Percentiles rank a stretch among this genome's conserved stretches.
Conservation (phyloP, 495 filamentous ascomycete species). For the Durotheca rogersii region DNA sequence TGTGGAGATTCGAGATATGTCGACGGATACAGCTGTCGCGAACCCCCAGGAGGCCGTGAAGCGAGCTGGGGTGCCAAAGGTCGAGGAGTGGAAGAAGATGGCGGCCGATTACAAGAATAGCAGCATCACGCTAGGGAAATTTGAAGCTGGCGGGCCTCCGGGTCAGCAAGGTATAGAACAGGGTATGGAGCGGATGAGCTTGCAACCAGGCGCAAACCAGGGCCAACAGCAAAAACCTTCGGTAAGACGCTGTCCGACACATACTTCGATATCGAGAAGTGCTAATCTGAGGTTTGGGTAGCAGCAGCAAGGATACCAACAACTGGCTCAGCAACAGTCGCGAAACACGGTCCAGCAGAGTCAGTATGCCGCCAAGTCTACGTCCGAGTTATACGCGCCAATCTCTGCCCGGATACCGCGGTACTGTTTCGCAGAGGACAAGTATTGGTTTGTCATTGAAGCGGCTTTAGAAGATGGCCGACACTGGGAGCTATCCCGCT, state of each 20-base stretch:
- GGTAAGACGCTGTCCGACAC: slow-evolving; percentile 37
- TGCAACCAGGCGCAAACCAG: slow-evolving; percentile 51
- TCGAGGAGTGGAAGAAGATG: slow-evolving; percentile 99
- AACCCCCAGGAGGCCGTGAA: slow-evolving; percentile 86
- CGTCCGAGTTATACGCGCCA: slow-evolving; percentile 49
- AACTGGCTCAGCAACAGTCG: slow-evolving; percentile 26
- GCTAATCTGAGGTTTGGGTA: slow-evolving; percentile 25
- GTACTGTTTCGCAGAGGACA: slow-evolving; percentile 95
- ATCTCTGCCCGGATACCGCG: slow-evolving; percentile 83
- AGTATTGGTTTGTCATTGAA: slow-evolving; percentile 98
- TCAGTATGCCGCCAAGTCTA: slow-evolving; percentile 41
- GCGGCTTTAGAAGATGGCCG: slow-evolving; percentile 86
- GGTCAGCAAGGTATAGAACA: slow-evolving; percentile 56
- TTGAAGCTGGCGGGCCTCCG: slow-evolving; percentile 60
- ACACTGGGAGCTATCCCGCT: slow-evolving; percentile 87
- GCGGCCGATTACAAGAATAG: slow-evolving; percentile 98
- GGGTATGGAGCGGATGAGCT: slow-evolving; percentile 78
- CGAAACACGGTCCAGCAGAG: slow-evolving; percentile 37
- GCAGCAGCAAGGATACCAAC: slow-evolving; percentile 34
- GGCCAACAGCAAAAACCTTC: slow-evolving; percentile 45
- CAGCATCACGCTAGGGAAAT: slow-evolving; percentile 91
- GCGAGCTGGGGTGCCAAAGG: slow-evolving; percentile 89
- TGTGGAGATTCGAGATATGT: slow-evolving; percentile 95
- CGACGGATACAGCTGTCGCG: slow-evolving; percentile 73
- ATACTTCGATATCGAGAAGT: slow-evolving; percentile 5